A percentile compares a stretch with the other conserved stretches of the same genome.
Evolutionary conservation across 2,329 filamentous ascomycete genomes (phyloP).

Genomic region (Atkinsonella hypoxylon): DNA sequence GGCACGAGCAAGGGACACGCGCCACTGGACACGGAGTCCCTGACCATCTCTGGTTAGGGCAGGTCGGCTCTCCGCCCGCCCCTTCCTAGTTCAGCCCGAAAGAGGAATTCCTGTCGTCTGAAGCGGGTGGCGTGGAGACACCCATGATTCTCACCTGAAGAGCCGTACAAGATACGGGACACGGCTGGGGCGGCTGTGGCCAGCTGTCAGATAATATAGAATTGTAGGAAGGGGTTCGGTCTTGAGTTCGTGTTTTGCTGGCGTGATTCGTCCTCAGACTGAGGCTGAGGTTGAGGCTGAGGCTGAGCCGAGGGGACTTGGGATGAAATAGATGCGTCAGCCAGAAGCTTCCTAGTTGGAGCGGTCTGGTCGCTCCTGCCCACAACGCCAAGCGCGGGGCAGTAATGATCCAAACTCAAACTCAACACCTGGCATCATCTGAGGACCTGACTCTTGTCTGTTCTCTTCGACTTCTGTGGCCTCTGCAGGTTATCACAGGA

Average conservation of each 20-base stretch:
- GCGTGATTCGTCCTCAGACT: no score
- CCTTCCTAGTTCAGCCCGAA: no score
- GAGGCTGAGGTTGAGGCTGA: background rate
- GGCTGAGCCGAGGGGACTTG: no score
- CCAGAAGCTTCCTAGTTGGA: background rate
- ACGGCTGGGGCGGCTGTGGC: background rate
- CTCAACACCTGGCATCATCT: no score
- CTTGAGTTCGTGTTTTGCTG: no score
- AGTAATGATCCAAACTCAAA: no score
- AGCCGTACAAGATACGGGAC: background rate
- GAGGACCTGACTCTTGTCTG: no score
- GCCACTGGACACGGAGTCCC: background rate
- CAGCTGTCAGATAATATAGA: background rate
- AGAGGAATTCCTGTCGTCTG: background rate
- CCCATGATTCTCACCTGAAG: slow-evolving; percentile 1
- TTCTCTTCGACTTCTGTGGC: no score
- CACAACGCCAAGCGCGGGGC: background rate
- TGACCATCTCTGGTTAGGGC: background rate
- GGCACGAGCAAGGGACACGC: background rate
- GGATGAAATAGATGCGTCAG: no score
- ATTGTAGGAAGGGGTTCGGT: no score
- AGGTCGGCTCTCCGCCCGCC: no score
- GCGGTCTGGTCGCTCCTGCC: background rate
- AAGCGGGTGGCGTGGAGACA: background rate
- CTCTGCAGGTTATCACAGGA: no score